Conservation (phyloP, 2,329 filamentous ascomycete genomes). For the Xylaria sp. region DNA sequence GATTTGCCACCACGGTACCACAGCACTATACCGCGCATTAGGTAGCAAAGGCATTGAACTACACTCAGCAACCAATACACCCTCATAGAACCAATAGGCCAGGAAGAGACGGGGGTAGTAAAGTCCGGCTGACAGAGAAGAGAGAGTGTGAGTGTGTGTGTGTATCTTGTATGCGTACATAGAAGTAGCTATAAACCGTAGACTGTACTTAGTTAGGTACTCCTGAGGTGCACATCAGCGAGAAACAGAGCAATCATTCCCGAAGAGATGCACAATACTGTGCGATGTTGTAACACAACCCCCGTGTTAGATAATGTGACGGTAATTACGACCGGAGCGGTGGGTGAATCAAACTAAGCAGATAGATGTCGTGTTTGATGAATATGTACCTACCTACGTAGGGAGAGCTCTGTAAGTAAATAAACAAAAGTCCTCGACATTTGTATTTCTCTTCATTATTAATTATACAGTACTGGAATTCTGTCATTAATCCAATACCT, state of each 20-base stretch:
- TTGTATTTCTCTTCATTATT: neutral
- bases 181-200: neutral
- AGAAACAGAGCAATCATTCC: neutral
- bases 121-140: slow-evolving; percentile 23
- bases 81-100: neutral
- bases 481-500: neutral
- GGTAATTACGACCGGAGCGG: slow-evolving; percentile 8
- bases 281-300: slow-evolving; percentile 8
- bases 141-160: neutral
- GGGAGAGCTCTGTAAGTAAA: neutral
- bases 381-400: neutral
- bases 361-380: slow-evolving; percentile 28
- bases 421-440: neutral
- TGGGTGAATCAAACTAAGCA: slow-evolving; percentile 10
- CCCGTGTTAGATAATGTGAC: slow-evolving; percentile 3
- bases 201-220: neutral
- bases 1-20: slow-evolving; percentile 5
- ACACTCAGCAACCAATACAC: slow-evolving; percentile 15
- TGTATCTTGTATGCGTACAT: no score
- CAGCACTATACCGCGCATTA: neutral
- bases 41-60: slow-evolving; percentile 6
- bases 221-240: neutral
- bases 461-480: neutral
- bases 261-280: neutral
- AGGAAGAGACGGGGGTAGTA: slow-evolving; percentile 17